These are phyloP conservation scores for Coemansia sp. DNA, from an alignment of 192 early-diverging fungal genomes.

Conservation along the genomic window DNA sequence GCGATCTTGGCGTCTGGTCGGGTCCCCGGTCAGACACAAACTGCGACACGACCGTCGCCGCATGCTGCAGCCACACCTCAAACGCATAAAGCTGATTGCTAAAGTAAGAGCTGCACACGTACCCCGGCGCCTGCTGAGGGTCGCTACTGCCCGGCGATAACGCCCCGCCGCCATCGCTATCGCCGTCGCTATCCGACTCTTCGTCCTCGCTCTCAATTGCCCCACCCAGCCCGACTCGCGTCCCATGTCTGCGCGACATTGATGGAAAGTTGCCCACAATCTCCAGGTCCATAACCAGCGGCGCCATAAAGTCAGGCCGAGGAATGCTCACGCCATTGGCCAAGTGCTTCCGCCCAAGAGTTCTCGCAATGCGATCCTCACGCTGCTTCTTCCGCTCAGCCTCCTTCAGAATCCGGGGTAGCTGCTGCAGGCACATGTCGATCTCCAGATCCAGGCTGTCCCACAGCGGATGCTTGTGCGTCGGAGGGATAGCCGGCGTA, in stretches of 20 bases:
- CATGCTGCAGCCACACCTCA: slow-evolving; percentile 86
- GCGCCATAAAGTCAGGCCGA: slow-evolving; percentile 12
- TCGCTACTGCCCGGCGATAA: slow-evolving; percentile 7
- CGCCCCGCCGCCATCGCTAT: slow-evolving; percentile 30
- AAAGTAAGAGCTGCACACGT: slow-evolving; percentile 81
- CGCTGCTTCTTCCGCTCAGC: slow-evolving; percentile 29
- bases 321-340: neutral
- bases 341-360: slow-evolving; percentile 13
- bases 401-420: slow-evolving; percentile 71
- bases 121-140: slow-evolving; percentile 18
- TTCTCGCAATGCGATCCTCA: slow-evolving; percentile 29
- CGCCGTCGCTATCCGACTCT: slow-evolving; percentile 17
- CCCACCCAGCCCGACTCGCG: slow-evolving; percentile 26
- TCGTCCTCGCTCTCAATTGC: slow-evolving; percentile 25
- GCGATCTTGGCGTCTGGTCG: slow-evolving; percentile 47
- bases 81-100: slow-evolving; percentile 97
- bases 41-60: slow-evolving; percentile 75
- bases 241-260: slow-evolving; percentile 25
- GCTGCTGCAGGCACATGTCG: slow-evolving; percentile 88
- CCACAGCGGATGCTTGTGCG: slow-evolving; percentile 97
- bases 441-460: slow-evolving; percentile 92
- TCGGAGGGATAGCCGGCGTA: slow-evolving; percentile 78
- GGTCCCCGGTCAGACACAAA: slow-evolving; percentile 48
- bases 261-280: slow-evolving; percentile 37
- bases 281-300: slow-evolving; percentile 28